phyloP scores from a whole-genome alignment of 768 basidiomycete genomes.

The Mycena crocata region DNA sequence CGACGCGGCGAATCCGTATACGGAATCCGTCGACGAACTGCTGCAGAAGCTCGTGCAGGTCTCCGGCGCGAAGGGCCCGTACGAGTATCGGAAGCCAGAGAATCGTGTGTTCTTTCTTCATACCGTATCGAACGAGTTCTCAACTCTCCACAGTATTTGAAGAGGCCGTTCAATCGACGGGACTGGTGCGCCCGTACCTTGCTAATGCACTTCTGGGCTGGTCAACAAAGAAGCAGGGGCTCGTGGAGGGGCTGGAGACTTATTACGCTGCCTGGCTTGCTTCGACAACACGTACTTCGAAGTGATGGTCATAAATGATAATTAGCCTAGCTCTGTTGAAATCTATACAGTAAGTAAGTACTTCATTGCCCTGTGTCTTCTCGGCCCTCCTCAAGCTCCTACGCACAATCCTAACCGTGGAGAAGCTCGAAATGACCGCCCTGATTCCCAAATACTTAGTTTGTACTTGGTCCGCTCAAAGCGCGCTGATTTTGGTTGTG shows the following conservation, averaged over 20 bases:
- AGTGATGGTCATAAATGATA: no score
- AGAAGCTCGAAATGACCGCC: no score
- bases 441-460: no score
- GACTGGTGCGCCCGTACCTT: conserved; percentile 49
- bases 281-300: no score
- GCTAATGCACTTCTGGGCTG: conserved; percentile 57
- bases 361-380: no score
- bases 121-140: background rate
- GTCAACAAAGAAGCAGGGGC: conserved; percentile 52
- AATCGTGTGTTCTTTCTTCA: conserved; percentile 45
- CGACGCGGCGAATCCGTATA: conserved; percentile 51
- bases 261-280: conserved; percentile 51
- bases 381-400: no score
- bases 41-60: conserved; percentile 51
- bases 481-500: no score
- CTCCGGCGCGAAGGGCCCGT: conserved; percentile 51
- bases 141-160: conserved; percentile 46
- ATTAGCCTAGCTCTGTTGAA: no score
- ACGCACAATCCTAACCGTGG: no score
- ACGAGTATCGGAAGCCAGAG: conserved; percentile 45
- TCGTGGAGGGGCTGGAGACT: conserved; percentile 56
- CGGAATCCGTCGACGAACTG: conserved; percentile 55
- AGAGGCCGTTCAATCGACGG: conserved; percentile 45
- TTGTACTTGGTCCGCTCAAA: no score
- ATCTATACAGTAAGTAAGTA: no score